phyloP scores from a whole-genome alignment of 768 basidiomycete species.

The Lanmaoa rubissima region DNA sequence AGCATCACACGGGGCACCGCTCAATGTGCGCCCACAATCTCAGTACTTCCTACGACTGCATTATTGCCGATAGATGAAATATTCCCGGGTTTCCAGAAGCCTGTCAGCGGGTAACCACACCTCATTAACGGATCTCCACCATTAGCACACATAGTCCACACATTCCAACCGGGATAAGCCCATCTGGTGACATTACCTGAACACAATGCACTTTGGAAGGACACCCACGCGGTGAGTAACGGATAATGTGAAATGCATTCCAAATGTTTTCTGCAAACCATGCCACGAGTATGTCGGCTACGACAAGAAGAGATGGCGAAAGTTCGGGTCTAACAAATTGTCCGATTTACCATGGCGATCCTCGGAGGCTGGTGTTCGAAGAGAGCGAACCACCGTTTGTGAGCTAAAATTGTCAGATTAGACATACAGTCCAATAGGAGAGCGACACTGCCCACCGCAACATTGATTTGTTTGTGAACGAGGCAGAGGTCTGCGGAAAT shows the following conservation, averaged over 20 bases:
- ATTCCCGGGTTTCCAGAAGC: constrained; percentile 1
- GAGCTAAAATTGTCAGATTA: constrained; percentile 20
- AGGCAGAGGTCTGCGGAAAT: constrained; percentile 30
- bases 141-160: not conserved
- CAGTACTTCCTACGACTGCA: not conserved
- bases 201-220: not conserved
- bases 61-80: constrained; percentile 1
- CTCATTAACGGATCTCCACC: not conserved
- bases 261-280: constrained; percentile 2
- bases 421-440: not conserved
- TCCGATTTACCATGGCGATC: constrained; percentile 32
- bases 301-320: constrained; percentile 6
- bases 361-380: constrained; percentile 25
- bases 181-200: not conserved
- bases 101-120: not conserved
- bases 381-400: constrained; percentile 32
- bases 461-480: constrained; percentile 33
- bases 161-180: not conserved
- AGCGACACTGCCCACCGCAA: constrained; percentile 22
- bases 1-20: not conserved
- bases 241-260: constrained; percentile 4
- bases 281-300: constrained; percentile 8
- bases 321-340: not conserved
- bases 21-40: constrained; percentile 4
- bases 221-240: not conserved